phyloP scores from a whole-genome alignment of 768 basidiomycete genomes.

The Grammothele lineata region DNA sequence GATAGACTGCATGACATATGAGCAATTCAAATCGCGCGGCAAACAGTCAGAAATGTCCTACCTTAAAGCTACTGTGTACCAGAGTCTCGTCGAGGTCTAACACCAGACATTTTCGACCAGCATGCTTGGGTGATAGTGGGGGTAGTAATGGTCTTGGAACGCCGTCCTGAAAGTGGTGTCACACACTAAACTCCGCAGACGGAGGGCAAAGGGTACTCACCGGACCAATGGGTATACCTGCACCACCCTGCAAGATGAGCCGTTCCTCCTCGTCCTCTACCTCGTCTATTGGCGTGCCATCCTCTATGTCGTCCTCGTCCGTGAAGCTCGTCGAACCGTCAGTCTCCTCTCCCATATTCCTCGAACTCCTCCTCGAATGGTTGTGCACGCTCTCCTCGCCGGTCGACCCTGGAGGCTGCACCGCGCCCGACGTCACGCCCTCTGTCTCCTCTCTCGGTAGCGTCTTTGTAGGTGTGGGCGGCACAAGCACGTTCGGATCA shows the following conservation, averaged over 20 bases:
- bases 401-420: conserved; percentile 85
- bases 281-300: conserved; percentile 45
- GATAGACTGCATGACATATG: conserved; percentile 61
- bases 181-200: neutral
- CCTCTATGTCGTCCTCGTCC: conserved; percentile 64
- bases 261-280: conserved; percentile 89
- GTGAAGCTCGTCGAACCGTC: conserved; percentile 54
- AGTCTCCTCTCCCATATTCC: conserved; percentile 44
- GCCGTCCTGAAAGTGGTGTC: conserved; percentile 87
- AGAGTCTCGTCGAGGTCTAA: conserved; percentile 97
- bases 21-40: conserved; percentile 1
- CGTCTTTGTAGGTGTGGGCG: conserved; percentile 45
- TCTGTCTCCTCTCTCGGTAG: conserved; percentile 73
- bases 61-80: conserved; percentile 98
- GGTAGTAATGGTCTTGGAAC: conserved; percentile 83
- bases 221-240: conserved; percentile 91
- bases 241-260: conserved; percentile 86
- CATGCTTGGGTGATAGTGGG: conserved; percentile 73
- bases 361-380: conserved; percentile 33
- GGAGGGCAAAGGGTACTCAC: conserved; percentile 45
- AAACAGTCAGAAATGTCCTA: conserved; percentile 30
- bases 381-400: conserved; percentile 35
- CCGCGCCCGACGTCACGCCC: conserved; percentile 87
- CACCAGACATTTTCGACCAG: conserved; percentile 91
- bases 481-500: conserved; percentile 38